Conservation (phyloP, 129 eudicot species). For the Pittosporum tobira region DNA sequence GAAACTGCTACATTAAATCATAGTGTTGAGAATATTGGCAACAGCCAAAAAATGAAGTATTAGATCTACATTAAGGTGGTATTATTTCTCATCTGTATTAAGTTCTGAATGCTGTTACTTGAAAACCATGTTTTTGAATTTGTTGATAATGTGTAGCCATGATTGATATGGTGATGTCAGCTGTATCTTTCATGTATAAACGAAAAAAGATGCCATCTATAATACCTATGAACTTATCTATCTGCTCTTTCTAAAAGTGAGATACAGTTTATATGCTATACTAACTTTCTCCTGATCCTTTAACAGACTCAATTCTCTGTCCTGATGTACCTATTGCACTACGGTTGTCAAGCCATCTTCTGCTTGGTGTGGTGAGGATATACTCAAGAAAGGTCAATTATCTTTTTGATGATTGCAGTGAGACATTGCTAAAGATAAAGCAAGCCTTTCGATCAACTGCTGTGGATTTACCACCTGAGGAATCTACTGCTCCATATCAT, state of each 20-base stretch:
- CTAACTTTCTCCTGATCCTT: conserved; percentile 16
- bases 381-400: conserved; percentile 85
- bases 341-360: conserved; percentile 93
- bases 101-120: background rate
- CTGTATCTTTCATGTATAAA: background rate
- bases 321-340: conserved; percentile 98
- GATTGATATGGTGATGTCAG: background rate
- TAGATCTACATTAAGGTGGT: background rate
- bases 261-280: background rate
- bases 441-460: conserved; percentile 94
- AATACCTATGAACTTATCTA: no score
- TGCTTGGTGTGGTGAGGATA: conserved; percentile 97
- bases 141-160: background rate
- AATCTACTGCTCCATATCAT: conserved; percentile 92
- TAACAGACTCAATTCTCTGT: conserved; percentile 75
- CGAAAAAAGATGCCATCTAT: no score
- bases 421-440: conserved; percentile 86
- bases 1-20: no score
- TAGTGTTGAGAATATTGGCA: no score
- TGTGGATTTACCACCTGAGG: conserved; percentile 95
- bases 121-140: background rate
- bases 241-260: background rate
- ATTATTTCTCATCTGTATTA: background rate
- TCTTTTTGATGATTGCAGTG: conserved; percentile 96
- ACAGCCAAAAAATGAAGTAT: no score